Base-by-base conservation (phyloP, 257 asterid genomes). In the Schizonepeta tenuifolia region DNA sequence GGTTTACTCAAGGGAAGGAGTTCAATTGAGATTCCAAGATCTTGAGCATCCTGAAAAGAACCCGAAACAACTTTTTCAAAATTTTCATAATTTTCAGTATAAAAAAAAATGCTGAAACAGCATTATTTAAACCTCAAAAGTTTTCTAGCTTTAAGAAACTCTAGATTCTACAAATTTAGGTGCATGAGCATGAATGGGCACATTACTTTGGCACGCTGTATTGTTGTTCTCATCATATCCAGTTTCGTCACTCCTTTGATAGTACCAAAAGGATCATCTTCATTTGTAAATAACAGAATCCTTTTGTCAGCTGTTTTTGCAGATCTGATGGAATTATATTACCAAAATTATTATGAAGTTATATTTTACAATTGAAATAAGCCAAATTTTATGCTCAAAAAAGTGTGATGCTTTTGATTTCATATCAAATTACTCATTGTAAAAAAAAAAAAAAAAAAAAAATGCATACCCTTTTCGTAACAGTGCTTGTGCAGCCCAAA, bases 401-500 rank as follows among this genome's bases (percentile, higher is more conserved):
- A 38, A 40, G 35, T 56, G 63, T 11, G 22, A 62, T 26, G 55
- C 38, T 75, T 73, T 24, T 54, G 67, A 63, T 61, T 35, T 31
- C 33, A 26, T 59, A 67, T 56, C 57, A 63, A 22, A 62, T 20
- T n/a, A 62, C 69, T 65, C 60, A 44, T 31, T 53, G 62, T 26
- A 77, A 72, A 41, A 56, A 38, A 6, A 36, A 6, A 36, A 6
- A 6, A 1, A 36, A 6, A 36, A 36, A 18, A 58, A 33, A 47
- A 54, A 55, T 24, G 38, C 77, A 65, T 77, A 90, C 97, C 99
- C 98, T 86, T 94, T 94, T n/a, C 99, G 93, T 47, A 94, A 81
- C 60, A 94, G 80, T 70, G 90, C 99, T 78, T 94, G 99, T 50
- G 97, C 98, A 76, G 83, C 98, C 99, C 99, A 94, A 44, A 94